phyloP scores from a whole-genome alignment of 345 rosid species.

The Cardamine occulta region DNA sequence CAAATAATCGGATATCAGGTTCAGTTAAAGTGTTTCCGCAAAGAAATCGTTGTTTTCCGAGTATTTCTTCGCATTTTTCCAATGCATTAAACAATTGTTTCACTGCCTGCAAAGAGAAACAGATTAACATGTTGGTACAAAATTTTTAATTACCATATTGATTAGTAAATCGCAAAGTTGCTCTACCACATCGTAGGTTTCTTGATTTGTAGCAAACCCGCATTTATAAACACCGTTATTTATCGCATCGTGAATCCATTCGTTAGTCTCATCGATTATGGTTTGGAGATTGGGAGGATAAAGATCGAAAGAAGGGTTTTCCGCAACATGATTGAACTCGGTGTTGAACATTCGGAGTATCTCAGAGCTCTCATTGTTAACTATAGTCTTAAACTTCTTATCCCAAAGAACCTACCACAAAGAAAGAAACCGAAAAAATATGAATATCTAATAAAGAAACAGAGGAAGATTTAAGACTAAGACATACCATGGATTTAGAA shows the following conservation, averaged over 20 bases:
- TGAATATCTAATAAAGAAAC: neutral
- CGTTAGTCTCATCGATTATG: slow-evolving; percentile 47
- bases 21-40: slow-evolving; percentile 72
- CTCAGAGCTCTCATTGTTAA: slow-evolving; percentile 61
- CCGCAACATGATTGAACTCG: slow-evolving; percentile 52
- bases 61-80: slow-evolving; percentile 74
- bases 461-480: neutral
- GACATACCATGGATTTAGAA: neutral
- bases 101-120: slow-evolving; percentile 54
- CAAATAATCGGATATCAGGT: slow-evolving; percentile 75
- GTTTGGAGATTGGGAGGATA: slow-evolving; percentile 49
- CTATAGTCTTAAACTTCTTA: slow-evolving; percentile 61
- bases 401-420: slow-evolving; percentile 58
- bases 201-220: slow-evolving; percentile 54
- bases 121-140: neutral
- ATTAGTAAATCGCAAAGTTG: neutral
- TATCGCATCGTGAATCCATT: slow-evolving; percentile 52
- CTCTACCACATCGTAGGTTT: slow-evolving; percentile 55
- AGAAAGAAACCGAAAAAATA: neutral
- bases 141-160: neutral
- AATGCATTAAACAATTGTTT: slow-evolving; percentile 64
- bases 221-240: slow-evolving; percentile 59
- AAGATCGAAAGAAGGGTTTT: slow-evolving; percentile 50
- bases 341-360: slow-evolving; percentile 54
- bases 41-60: slow-evolving; percentile 67